phyloP scores from a whole-genome alignment of 371 early-diverging fungal genomes.

The Mucor irregularis region DNA sequence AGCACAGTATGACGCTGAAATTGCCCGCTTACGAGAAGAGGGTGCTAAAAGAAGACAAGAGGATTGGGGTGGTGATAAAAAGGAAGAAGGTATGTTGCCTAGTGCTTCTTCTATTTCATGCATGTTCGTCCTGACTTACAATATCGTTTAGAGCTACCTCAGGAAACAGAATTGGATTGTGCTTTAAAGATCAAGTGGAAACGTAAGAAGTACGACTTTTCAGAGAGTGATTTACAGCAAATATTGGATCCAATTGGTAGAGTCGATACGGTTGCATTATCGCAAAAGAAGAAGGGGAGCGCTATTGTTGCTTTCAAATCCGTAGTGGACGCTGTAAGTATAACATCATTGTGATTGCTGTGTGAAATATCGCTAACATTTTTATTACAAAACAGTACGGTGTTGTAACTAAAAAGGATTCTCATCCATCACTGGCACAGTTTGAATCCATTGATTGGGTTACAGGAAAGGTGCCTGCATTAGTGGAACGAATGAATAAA shows the following conservation, averaged over 20 bases:
- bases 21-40: constrained; percentile 45
- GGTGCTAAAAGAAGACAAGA: constrained; percentile 45
- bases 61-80: constrained; percentile 29
- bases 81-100: constrained; percentile 13
- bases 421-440: constrained; percentile 29
- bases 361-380: too few relatives aligned
- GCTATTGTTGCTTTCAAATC: constrained; percentile 46
- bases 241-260: constrained; percentile 30
- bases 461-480: constrained; percentile 42
- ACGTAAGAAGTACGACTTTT: constrained; percentile 38
- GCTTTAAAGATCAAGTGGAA: constrained; percentile 52
- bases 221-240: constrained; percentile 24
- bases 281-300: constrained; percentile 41
- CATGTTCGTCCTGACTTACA: not conserved
- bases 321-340: constrained; percentile 50
- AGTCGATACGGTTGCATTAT: constrained; percentile 40
- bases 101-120: too few relatives aligned
- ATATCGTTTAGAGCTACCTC: constrained; percentile 20
- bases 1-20: constrained; percentile 41
- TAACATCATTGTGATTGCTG: too few relatives aligned
- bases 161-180: constrained; percentile 41
- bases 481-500: constrained; percentile 40
- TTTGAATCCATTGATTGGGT: constrained; percentile 50
- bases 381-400: constrained; percentile 28
- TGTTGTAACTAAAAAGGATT: constrained; percentile 39